These are phyloP conservation scores for Wickerhamiella lipophila DNA, from an alignment of 805 yeast species.

Conservation along the genomic window DNA sequence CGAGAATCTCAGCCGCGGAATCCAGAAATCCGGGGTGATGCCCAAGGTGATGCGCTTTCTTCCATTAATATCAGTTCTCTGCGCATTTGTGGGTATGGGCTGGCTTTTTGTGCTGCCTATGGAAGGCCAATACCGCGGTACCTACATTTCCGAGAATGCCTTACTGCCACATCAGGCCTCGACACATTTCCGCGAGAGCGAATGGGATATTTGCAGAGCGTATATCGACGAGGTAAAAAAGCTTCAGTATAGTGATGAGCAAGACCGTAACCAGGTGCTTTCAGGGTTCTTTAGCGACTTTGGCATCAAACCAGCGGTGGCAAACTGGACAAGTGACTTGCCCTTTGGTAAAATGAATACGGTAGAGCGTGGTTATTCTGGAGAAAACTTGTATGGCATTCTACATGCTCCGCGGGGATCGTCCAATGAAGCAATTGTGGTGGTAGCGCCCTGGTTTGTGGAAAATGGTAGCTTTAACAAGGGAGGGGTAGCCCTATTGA, in stretches of 20 bases:
- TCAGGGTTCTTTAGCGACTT: constrained; percentile 50
- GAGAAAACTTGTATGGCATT: constrained; percentile 57
- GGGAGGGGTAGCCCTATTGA: constrained; percentile 65
- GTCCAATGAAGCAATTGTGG: constrained; percentile 86
- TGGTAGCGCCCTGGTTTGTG: constrained; percentile 79
- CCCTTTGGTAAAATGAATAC: constrained; percentile 16
- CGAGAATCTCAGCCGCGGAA: constrained; percentile 25
- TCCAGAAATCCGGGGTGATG: constrained; percentile 23
- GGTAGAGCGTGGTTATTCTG: constrained; percentile 23
- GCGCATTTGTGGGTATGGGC: constrained; percentile 33
- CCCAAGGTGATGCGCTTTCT: constrained; percentile 21
- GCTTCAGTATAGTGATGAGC: constrained; percentile 23
- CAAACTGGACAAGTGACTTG: constrained; percentile 27
- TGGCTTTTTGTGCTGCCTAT: constrained; percentile 56
- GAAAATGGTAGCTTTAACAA: constrained; percentile 51
- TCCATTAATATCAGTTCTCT: constrained; percentile 25
- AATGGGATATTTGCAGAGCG: constrained; percentile 86
- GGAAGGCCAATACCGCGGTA: constrained; percentile 68
- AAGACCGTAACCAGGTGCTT: constrained; percentile 31
- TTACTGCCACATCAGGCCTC: constrained; percentile 93
- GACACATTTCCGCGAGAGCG: constrained; percentile 82
- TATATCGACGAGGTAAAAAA: constrained; percentile 49
- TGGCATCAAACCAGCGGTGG: constrained; percentile 53
- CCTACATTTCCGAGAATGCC: constrained; percentile 92
- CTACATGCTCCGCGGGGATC: constrained; percentile 92